Percentiles rank a stretch among this genome's conserved stretches.
Conservation (phyloP, 306 rosid genomes). For the Comarum palustre region DNA sequence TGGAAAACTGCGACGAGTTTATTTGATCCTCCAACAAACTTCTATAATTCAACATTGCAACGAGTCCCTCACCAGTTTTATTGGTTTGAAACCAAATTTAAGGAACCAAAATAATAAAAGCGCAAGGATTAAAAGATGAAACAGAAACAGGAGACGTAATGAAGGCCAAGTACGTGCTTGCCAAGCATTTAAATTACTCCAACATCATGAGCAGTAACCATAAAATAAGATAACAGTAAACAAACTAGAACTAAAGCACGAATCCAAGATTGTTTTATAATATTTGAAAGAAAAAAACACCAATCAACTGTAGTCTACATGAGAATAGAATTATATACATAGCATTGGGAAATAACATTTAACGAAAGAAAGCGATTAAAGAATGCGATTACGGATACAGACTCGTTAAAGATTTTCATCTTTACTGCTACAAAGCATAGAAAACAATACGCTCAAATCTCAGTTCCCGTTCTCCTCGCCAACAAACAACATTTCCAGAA, state of each 20-base stretch:
- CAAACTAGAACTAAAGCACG: background rate
- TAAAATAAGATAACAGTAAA: background rate
- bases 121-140: background rate
- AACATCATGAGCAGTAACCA: background rate
- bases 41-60: background rate
- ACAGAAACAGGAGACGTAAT: background rate
- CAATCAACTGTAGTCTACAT: constrained; percentile 16
- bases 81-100: background rate
- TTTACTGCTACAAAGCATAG: constrained; percentile 6
- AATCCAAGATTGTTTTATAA: constrained; percentile 20
- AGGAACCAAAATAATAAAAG: background rate
- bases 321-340: constrained; percentile 17
- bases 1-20: background rate
- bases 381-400: constrained; percentile 19
- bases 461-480: constrained; percentile 8
- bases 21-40: background rate
- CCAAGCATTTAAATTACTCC: background rate
- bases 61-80: background rate
- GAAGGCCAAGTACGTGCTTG: background rate
- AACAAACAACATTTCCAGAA: constrained; percentile 7
- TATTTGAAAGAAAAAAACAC: constrained; percentile 6
- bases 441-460: constrained; percentile 23
- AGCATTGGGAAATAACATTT: background rate
- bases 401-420: constrained; percentile 20
- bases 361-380: background rate